Percentiles rank a stretch among this genome's conserved stretches.
Conservation (phyloP, 1,284 basidiomycete genomes). For the Gyrodon tennesseensis region DNA sequence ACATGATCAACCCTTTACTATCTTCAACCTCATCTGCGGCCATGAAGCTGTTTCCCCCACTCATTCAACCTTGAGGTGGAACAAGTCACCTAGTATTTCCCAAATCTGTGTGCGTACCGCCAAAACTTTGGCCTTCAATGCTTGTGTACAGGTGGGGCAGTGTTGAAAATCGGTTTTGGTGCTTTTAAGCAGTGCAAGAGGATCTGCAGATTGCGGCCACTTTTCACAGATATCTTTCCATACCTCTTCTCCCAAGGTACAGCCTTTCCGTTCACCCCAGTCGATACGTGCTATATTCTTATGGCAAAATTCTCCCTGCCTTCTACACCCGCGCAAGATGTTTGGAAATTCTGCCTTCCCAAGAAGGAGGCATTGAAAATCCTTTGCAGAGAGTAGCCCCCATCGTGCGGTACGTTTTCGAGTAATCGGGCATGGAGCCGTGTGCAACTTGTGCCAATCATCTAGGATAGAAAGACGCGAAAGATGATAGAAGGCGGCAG, state of each 20-base stretch:
- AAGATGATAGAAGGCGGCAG: conserved; percentile 28
- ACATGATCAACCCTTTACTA: not conserved
- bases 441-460: conserved; percentile 22
- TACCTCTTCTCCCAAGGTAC: not conserved
- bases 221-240: conserved; percentile 2
- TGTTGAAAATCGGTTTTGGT: fast-evolving
- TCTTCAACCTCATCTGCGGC: not conserved
- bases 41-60: not conserved
- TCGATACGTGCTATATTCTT: too few species aligned
- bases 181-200: conserved; percentile 10
- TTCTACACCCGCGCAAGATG: not conserved
- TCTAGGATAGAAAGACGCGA: conserved; percentile 25
- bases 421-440: too few species aligned
- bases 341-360: conserved; percentile 15
- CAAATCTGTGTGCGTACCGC: conserved; percentile 10
- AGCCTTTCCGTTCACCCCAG: too few species aligned
- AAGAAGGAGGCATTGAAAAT: conserved; percentile 20
- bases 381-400: conserved; percentile 15
- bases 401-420: conserved; percentile 21
- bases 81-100: conserved; percentile 14
- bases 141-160: not conserved
- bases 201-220: conserved; percentile 13
- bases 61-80: conserved; percentile 18
- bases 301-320: not conserved
- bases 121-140: not conserved